phyloP scores from a whole-genome alignment of 805 yeast genomes.

The Scheffersomyces amazonensis region DNA sequence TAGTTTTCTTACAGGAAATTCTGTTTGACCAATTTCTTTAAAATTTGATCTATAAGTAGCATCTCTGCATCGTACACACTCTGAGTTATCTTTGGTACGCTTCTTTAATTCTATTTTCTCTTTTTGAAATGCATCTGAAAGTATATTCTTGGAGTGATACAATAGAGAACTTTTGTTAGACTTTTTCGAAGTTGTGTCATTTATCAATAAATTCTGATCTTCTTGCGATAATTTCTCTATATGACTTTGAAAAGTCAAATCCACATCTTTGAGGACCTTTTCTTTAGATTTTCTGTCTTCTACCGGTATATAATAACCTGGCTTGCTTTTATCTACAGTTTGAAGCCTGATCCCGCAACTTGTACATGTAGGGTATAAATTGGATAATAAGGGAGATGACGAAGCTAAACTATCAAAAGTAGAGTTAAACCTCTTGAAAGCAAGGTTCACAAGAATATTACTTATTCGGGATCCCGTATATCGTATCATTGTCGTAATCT shows the following conservation, averaged over 20 bases:
- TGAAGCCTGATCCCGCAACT: slow-evolving; percentile 63
- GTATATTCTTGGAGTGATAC: no score
- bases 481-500: neutral
- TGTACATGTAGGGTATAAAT: slow-evolving; percentile 32
- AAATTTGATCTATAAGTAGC: slow-evolving; percentile 44
- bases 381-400: slow-evolving; percentile 6
- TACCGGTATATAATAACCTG: slow-evolving; percentile 41
- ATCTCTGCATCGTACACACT: slow-evolving; percentile 58
- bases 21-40: slow-evolving; percentile 21
- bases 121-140: no score
- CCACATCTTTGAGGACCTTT: slow-evolving; percentile 16
- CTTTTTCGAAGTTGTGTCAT: no score
- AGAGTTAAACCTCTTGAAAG: neutral
- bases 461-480: neutral
- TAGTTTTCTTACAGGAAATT: slow-evolving; percentile 24
- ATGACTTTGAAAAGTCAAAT: slow-evolving; percentile 18
- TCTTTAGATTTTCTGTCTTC: neutral
- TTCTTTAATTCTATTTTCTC: neutral
- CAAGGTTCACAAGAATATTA: neutral
- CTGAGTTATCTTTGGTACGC: slow-evolving; percentile 9
- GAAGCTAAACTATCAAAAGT: neutral
- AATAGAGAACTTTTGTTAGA: no score
- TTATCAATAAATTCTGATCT: slow-evolving; percentile 24
- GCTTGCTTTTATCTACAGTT: slow-evolving; percentile 21
- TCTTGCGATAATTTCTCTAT: slow-evolving; percentile 17